These are phyloP conservation scores for Alnus glutinosa DNA, from an alignment of 306 rosid species.

Conservation along the genomic window DNA sequence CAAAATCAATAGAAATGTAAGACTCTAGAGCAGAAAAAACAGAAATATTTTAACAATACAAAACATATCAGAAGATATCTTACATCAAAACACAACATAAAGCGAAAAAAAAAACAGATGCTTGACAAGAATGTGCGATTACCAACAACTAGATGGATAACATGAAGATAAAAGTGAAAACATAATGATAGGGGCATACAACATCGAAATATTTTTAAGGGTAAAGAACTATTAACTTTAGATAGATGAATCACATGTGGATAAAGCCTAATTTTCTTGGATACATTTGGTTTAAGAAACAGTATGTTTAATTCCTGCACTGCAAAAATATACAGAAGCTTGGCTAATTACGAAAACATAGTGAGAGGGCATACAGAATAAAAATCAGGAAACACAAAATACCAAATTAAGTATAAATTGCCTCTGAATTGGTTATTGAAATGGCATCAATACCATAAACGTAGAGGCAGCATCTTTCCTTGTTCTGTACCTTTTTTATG, in stretches of 20 bases:
- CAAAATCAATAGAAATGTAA: neutral
- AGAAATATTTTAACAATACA: neutral
- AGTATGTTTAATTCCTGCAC: constrained; percentile 24
- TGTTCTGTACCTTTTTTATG: neutral
- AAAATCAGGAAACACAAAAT: neutral
- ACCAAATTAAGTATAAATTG: no score
- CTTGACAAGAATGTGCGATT: neutral
- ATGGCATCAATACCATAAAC: no score
- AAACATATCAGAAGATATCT: neutral
- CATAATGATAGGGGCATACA: neutral
- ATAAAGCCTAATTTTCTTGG: constrained; percentile 15
- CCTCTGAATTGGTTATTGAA: neutral
- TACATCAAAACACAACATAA: neutral
- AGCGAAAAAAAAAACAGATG: neutral
- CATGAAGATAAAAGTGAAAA: neutral
- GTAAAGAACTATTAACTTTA: constrained; percentile 6
- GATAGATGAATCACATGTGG: constrained; percentile 35
- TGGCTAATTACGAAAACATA: neutral
- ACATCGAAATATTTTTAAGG: neutral
- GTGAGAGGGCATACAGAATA: constrained; percentile 13
- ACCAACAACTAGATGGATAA: neutral
- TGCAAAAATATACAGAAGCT: constrained; percentile 21
- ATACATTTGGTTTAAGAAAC: constrained; percentile 25
- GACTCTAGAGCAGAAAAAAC: neutral
- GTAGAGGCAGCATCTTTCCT: no score